A percentile compares a stretch with the other conserved stretches of the same genome.
Evolutionary conservation across 352 stramenopile species (phyloP).

Genomic region (Phytophthora sp.): DNA sequence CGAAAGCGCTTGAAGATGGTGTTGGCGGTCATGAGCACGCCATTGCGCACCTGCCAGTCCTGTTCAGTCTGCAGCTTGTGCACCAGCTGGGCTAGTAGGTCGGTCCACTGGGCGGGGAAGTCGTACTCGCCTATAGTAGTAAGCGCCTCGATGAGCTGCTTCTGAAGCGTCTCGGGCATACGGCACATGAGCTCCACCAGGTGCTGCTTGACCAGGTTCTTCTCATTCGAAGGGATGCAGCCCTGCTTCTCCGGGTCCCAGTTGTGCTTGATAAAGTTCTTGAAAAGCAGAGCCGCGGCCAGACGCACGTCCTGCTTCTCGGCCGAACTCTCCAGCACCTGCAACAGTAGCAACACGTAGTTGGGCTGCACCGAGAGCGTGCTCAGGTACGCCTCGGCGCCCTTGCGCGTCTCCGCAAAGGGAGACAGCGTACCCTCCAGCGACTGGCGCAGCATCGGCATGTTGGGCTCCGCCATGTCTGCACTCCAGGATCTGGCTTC

Average conservation of each 20-base stretch:
- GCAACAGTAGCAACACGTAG: constrained; percentile 76
- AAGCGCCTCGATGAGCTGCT: constrained; percentile 97
- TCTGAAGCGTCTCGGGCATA: constrained; percentile 92
- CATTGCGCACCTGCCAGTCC: constrained; percentile 93
- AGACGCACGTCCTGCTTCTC: constrained; percentile 77
- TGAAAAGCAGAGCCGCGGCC: constrained; percentile 91
- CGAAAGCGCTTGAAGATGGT: constrained; percentile 98
- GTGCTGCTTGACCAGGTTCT: constrained; percentile 96
- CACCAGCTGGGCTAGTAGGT: constrained; percentile 95
- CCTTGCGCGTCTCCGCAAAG: constrained; percentile 71
- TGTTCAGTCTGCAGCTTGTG: constrained; percentile 89
- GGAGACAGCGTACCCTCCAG: constrained; percentile 84
- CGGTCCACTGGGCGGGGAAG: constrained; percentile 97
- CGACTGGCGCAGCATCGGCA: constrained; percentile 69
- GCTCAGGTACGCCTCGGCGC: constrained; percentile 70
- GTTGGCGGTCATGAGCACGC: constrained; percentile 98
- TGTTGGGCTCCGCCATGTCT: constrained; percentile 67
- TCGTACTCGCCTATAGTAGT: constrained; percentile 97
- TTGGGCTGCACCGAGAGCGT: constrained; percentile 65
- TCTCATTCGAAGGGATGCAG: constrained; percentile 86
- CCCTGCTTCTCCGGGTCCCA: constrained; percentile 93
- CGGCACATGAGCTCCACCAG: constrained; percentile 99
- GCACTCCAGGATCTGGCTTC: constrained; percentile 20
- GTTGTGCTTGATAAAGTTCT: constrained; percentile 98
- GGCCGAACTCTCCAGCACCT: constrained; percentile 67